A percentile compares a stretch with the other conserved stretches of the same genome.
Evolutionary conservation across 306 rosid species (phyloP).

Genomic region (Medicago arabica): DNA sequence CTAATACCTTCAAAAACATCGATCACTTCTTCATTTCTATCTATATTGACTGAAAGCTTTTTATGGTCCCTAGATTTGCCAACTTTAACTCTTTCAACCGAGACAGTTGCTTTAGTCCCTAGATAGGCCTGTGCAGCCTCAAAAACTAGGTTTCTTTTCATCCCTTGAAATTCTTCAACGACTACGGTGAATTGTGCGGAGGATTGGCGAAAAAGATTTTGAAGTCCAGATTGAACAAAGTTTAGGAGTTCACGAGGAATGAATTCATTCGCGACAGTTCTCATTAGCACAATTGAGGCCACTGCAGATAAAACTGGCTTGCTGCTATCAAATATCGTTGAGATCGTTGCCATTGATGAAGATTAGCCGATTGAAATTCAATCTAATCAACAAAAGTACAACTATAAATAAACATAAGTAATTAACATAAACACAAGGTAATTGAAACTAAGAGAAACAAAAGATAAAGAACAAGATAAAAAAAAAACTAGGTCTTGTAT

Average conservation of each 20-base stretch:
- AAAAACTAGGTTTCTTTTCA: conserved; percentile 46
- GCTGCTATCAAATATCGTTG: not conserved
- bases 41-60: conserved; percentile 39
- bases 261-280: conserved; percentile 8
- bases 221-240: not conserved
- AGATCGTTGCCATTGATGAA: not conserved
- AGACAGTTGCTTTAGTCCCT: conserved; percentile 46
- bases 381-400: too few relatives aligned
- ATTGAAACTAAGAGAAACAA: too few relatives aligned
- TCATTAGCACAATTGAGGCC: conserved; percentile 38
- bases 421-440: too few relatives aligned
- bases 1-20: conserved; percentile 50
- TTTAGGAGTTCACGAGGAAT: conserved; percentile 4
- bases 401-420: too few relatives aligned
- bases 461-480: too few relatives aligned
- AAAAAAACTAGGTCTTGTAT: too few relatives aligned
- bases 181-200: conserved; percentile 45
- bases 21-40: conserved; percentile 44
- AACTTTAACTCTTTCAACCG: conserved; percentile 41
- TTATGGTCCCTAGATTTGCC: conserved; percentile 39
- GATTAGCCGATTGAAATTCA: not conserved
- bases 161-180: conserved; percentile 48
- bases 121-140: conserved; percentile 57
- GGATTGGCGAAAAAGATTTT: conserved; percentile 2
- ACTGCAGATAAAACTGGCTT: conserved; percentile 33